Conservation (phyloP, 1,284 basidiomycete species). For the Leccinum pachyderme region DNA sequence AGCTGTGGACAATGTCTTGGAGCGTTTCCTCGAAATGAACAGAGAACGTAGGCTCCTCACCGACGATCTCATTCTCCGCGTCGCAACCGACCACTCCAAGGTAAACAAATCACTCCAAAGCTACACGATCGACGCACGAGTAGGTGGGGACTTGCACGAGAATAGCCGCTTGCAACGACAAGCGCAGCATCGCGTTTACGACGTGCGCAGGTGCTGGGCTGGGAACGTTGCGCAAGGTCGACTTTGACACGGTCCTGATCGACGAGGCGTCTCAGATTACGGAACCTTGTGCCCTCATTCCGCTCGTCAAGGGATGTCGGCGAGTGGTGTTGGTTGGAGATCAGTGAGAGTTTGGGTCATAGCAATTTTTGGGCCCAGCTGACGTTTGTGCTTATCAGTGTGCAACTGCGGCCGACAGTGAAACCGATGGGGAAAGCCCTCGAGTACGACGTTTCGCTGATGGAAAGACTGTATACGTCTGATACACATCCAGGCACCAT, state of each 20-base stretch:
- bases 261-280: slow-evolving; percentile 70
- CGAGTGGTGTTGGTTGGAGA: slow-evolving; percentile 63
- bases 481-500: slow-evolving; percentile 36
- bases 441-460: slow-evolving; percentile 55
- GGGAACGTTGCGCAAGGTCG: slow-evolving; percentile 51
- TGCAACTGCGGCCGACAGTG: slow-evolving; percentile 63
- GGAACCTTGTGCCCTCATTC: slow-evolving; percentile 60
- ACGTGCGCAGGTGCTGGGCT: slow-evolving; percentile 65
- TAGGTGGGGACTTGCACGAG: slow-evolving; percentile 56
- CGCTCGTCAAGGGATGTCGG: slow-evolving; percentile 59
- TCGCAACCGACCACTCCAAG: slow-evolving; percentile 60
- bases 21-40: slow-evolving; percentile 55
- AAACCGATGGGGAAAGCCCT: slow-evolving; percentile 54
- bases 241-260: slow-evolving; percentile 62
- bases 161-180: slow-evolving; percentile 56
- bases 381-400: slow-evolving; percentile 36
- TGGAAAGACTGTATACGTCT: slow-evolving; percentile 57
- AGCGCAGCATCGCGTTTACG: slow-evolving; percentile 59
- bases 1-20: slow-evolving; percentile 69
- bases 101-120: slow-evolving; percentile 55
- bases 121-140: slow-evolving; percentile 61
- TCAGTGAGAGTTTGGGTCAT: slow-evolving; percentile 45
- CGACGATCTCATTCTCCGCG: slow-evolving; percentile 57
- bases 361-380: neutral
- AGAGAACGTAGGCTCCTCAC: slow-evolving; percentile 39